A percentile compares a stretch with the other conserved stretches of the same genome.
Conservation (phyloP, 2,329 filamentous ascomycete genomes). For the Alternaria arborescens region DNA sequence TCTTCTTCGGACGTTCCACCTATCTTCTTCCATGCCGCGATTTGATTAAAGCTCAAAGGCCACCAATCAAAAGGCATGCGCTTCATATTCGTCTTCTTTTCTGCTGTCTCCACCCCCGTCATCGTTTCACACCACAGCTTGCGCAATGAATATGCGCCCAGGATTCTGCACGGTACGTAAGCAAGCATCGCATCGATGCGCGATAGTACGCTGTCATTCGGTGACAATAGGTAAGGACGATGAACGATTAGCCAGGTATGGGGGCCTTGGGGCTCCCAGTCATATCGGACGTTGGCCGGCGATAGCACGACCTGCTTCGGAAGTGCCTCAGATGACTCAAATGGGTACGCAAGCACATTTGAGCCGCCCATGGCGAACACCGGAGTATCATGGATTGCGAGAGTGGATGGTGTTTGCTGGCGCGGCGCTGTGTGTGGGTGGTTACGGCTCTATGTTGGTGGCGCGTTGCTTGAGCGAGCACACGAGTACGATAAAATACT, state of each 20-base stretch:
- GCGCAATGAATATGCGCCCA: background rate
- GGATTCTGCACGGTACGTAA: accelerated
- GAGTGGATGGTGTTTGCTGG: background rate
- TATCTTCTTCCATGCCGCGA: background rate
- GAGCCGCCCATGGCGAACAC: background rate
- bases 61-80: slow-evolving; percentile 4
- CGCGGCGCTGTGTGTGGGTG: background rate
- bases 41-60: slow-evolving; percentile 3
- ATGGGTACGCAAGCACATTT: background rate
- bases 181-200: background rate
- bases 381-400: background rate
- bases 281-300: too few species aligned
- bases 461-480: too few species aligned
- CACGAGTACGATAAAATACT: too few species aligned
- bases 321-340: too few species aligned
- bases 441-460: too few species aligned
- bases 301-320: too few species aligned
- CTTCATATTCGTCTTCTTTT: background rate
- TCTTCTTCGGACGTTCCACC: background rate
- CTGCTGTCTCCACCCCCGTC: background rate
- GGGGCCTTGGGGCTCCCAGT: too few species aligned
- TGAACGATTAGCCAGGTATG: background rate
- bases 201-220: background rate
- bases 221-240: background rate
- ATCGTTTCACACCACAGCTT: background rate